phyloP scores from a whole-genome alignment of 2,329 filamentous ascomycete genomes.

The Zarea fungicola region DNA sequence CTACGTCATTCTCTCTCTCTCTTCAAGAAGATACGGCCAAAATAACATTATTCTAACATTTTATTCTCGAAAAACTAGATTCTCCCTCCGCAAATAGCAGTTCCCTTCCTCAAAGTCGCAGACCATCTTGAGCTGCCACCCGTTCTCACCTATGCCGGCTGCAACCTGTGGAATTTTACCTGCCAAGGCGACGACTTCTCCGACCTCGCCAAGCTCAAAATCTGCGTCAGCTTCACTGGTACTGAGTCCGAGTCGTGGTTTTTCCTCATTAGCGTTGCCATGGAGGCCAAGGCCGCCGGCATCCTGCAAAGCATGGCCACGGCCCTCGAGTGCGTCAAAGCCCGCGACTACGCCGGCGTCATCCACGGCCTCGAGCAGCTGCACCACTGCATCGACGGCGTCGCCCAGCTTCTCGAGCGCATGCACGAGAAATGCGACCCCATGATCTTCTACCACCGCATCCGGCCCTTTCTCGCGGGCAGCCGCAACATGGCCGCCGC shows the following conservation, averaged over 20 bases:
- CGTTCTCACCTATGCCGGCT: constrained; percentile 82
- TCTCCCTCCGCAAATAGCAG: constrained; percentile 69
- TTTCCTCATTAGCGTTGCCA: constrained; percentile 81
- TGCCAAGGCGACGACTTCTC: constrained; percentile 51
- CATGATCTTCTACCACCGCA: constrained; percentile 80
- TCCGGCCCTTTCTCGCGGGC: constrained; percentile 83
- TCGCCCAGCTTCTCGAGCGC: constrained; percentile 63
- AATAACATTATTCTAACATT: too few species aligned
- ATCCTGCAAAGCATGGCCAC: constrained; percentile 73
- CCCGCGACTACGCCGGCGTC: constrained; percentile 55
- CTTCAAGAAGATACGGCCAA: too few species aligned
- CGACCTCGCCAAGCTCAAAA: constrained; percentile 62
- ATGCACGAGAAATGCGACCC: constrained; percentile 92
- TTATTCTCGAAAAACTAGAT: constrained; percentile 32
- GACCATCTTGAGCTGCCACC: constrained; percentile 73
- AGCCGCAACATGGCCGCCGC: constrained; percentile 88
- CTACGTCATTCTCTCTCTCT: too few species aligned
- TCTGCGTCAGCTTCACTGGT: constrained; percentile 79
- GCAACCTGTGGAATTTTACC: constrained; percentile 87
- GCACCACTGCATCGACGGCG: constrained; percentile 60
- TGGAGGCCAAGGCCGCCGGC: constrained; percentile 73
- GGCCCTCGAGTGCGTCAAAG: constrained; percentile 65
- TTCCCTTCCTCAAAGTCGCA: constrained; percentile 71
- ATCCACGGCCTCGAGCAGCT: constrained; percentile 60
- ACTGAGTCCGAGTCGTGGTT: constrained; percentile 94